Evolutionary conservation across 108 stramenopile species (phyloP).

Genomic region (Cylindrotheca fusiformis): DNA sequence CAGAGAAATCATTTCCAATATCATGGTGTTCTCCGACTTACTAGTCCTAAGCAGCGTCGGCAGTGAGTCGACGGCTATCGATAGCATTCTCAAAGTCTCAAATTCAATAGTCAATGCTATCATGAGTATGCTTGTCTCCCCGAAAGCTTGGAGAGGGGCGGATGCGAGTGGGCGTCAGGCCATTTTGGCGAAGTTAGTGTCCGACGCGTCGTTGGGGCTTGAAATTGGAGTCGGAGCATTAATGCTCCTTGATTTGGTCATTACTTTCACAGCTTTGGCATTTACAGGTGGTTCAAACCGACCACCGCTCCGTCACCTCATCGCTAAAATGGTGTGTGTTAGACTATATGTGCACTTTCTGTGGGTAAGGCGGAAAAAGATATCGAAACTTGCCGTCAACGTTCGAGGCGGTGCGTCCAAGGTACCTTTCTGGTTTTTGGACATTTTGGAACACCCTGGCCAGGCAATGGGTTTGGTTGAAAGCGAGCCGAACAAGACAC

Average conservation of each 20-base stretch:
- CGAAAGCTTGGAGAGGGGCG: constrained; percentile 56
- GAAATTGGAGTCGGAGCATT: constrained; percentile 61
- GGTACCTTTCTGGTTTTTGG: constrained; percentile 55
- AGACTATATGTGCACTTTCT: constrained; percentile 77
- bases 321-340: constrained; percentile 45
- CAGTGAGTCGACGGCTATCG: constrained; percentile 4
- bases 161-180: constrained; percentile 65
- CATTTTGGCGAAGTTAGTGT: constrained; percentile 61
- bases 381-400: constrained; percentile 32
- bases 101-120: constrained; percentile 53
- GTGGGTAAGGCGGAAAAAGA: constrained; percentile 51
- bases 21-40: constrained; percentile 68
- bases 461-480: constrained; percentile 57
- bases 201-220: constrained; percentile 48
- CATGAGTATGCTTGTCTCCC: constrained; percentile 66
- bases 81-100: constrained; percentile 23
- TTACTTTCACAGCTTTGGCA: constrained; percentile 13
- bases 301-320: constrained; percentile 33
- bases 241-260: constrained; percentile 50
- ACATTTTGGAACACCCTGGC: constrained; percentile 55
- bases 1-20: constrained; percentile 60
- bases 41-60: constrained; percentile 50
- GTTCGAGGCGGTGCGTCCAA: constrained; percentile 60
- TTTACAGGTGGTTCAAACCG: constrained; percentile 12
- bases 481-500: not conserved